Percentiles rank a stretch among this genome's conserved stretches.
Conservation (phyloP, 75 land plant genomes). For the Chamaecyparis obtusa region DNA sequence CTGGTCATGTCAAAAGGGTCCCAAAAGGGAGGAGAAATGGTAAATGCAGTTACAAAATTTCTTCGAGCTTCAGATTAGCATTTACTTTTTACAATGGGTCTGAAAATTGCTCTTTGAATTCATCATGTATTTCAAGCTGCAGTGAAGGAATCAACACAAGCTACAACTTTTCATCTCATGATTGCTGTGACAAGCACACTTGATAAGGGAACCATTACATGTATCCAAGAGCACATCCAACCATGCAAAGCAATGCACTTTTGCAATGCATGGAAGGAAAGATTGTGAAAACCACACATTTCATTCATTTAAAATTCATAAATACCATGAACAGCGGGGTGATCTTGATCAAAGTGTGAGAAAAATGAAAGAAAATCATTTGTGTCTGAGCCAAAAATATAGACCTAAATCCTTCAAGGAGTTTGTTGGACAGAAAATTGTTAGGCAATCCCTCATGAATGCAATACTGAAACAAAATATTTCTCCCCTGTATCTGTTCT, state of each 20-base stretch:
- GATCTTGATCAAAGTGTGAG: not conserved
- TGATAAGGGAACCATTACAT: not conserved
- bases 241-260: not conserved
- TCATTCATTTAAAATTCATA: not conserved
- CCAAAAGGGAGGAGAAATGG: slow-evolving; percentile 23
- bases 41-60: not conserved
- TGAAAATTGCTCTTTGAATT: not conserved
- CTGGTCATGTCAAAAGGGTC: not conserved
- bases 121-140: not conserved
- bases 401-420: slow-evolving; percentile 76
- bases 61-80: not conserved
- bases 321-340: not conserved
- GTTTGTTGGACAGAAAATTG: slow-evolving; percentile 75
- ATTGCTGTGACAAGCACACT: not conserved
- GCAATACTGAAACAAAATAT: slow-evolving; percentile 61
- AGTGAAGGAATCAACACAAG: not conserved
- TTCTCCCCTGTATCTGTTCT: slow-evolving; percentile 81
- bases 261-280: not conserved
- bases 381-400: slow-evolving; percentile 76
- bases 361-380: not conserved
- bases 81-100: not conserved
- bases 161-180: not conserved
- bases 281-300: not conserved
- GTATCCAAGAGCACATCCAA: slow-evolving; percentile 8
- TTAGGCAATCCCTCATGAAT: slow-evolving; percentile 57